Evolutionary conservation across 192 early-diverging fungal genomes (phyloP).

Genomic region (Podila horticola): DNA sequence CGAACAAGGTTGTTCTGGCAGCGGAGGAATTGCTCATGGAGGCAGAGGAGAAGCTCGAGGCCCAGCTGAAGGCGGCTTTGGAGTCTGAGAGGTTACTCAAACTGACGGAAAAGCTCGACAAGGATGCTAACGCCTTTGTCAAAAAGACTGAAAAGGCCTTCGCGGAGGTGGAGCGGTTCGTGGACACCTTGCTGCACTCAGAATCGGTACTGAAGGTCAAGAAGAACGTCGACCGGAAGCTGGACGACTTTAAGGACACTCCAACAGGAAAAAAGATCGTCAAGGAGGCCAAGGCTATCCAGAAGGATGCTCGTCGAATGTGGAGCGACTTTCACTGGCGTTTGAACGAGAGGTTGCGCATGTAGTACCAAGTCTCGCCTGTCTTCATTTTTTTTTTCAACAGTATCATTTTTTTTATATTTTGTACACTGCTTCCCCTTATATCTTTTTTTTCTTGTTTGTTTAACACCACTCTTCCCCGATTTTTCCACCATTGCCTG

Average conservation of each 20-base stretch:
- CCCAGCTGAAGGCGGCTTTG: slow-evolving; percentile 5
- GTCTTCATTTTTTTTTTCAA: not conserved
- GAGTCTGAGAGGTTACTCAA: slow-evolving; percentile 4
- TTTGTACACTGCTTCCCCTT: no score
- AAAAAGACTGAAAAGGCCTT: no score
- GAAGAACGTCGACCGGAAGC: slow-evolving; percentile 1
- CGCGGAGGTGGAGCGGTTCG: no score
- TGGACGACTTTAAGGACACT: slow-evolving; percentile 20
- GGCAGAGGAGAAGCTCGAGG: slow-evolving; percentile 21
- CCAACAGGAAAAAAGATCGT: slow-evolving; percentile 15
- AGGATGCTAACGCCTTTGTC: no score
- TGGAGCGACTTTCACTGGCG: slow-evolving; percentile 10
- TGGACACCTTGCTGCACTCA: slow-evolving; percentile 4
- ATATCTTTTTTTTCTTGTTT: no score
- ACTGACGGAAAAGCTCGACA: not conserved
- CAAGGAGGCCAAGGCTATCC: slow-evolving; percentile 13
- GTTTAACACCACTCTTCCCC: no score
- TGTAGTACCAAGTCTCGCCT: not conserved
- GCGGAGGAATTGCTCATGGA: slow-evolving; percentile 15
- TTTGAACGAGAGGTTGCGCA: slow-evolving; percentile 1
- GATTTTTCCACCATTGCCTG: no score
- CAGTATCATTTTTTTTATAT: not conserved
- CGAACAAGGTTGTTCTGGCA: slow-evolving; percentile 4
- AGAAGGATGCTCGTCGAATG: slow-evolving; percentile 11
- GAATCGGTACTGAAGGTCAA: not conserved